Evolutionary conservation across 805 yeast species (phyloP).

Genomic region (Wickerhamomyces chaumierensis): DNA sequence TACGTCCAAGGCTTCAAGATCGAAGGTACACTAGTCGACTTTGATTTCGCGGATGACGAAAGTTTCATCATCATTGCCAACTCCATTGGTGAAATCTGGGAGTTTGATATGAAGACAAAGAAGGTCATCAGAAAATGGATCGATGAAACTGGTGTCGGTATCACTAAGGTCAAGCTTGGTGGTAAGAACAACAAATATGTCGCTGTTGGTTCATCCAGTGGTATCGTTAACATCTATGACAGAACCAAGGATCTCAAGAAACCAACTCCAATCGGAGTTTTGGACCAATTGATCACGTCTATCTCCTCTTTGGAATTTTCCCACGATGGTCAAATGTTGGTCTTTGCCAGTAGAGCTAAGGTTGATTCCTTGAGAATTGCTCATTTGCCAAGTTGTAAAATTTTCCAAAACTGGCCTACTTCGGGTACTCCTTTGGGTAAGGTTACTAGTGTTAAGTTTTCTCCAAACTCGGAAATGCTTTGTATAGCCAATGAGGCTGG

Average conservation of each 20-base stretch:
- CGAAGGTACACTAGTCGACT: constrained; percentile 79
- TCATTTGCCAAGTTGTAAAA: constrained; percentile 80
- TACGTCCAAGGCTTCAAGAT: constrained; percentile 81
- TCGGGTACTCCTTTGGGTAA: constrained; percentile 94
- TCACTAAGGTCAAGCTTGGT: constrained; percentile 67
- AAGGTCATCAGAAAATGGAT: constrained; percentile 60
- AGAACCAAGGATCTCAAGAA: constrained; percentile 27
- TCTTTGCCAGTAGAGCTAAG: constrained; percentile 75
- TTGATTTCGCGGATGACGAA: constrained; percentile 48
- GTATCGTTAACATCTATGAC: constrained; percentile 84
- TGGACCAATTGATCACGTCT: constrained; percentile 76
- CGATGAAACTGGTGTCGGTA: constrained; percentile 78
- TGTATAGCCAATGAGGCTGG: constrained; percentile 91
- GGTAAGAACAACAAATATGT: constrained; percentile 64
- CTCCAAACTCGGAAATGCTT: constrained; percentile 72
- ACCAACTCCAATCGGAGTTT: constrained; percentile 54
- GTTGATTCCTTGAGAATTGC: constrained; percentile 80
- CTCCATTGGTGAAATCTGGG: constrained; percentile 82
- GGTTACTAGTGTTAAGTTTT: constrained; percentile 70
- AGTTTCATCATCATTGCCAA: constrained; percentile 48
- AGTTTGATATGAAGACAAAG: constrained; percentile 46
- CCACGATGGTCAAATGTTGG: constrained; percentile 80
- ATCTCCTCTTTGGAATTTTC: constrained; percentile 66
- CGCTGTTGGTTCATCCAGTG: constrained; percentile 83
- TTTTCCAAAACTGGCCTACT: constrained; percentile 94